Conservation (phyloP, 2,329 filamentous ascomycete genomes). For the Diaporthe humulicola region DNA sequence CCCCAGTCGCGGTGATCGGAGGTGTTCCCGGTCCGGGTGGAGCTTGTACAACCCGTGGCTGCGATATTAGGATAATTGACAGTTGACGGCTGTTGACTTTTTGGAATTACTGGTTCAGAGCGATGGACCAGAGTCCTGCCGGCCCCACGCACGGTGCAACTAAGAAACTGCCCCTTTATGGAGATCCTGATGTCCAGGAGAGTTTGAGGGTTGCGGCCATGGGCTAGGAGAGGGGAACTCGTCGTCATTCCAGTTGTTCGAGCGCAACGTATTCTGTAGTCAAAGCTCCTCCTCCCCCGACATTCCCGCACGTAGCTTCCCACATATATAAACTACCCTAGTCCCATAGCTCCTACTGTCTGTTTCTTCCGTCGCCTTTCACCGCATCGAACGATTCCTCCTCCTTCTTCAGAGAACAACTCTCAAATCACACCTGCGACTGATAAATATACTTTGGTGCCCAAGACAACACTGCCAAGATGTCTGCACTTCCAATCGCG, state of each 20-base stretch:
- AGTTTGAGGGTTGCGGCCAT: slow-evolving; percentile 9
- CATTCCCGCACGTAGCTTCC: not conserved
- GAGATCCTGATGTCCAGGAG: not conserved
- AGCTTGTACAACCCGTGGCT: not conserved
- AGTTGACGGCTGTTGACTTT: not conserved
- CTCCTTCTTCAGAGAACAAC: not conserved
- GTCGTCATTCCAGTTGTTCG: not conserved
- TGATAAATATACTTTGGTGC: not conserved
- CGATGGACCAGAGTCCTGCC: not conserved
- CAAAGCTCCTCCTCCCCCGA: not conserved
- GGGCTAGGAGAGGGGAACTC: not conserved
- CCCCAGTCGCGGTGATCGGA: not conserved
- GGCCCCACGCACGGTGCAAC: slow-evolving; percentile 1
- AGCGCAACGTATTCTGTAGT: not conserved
- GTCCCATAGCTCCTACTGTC: not conserved
- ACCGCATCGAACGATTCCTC: not conserved
- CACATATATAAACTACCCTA: not conserved
- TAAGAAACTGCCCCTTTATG: not conserved
- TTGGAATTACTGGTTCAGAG: not conserved
- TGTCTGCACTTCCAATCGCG: slow-evolving; percentile 53
- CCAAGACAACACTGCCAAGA: slow-evolving; percentile 36
- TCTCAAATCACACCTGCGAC: not conserved
- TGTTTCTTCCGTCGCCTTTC: not conserved
- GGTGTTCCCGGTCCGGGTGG: not conserved
- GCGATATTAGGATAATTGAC: not conserved